Base-by-base conservation (phyloP, 805 yeast genomes). In the Kazachstania psychrophila region DNA sequence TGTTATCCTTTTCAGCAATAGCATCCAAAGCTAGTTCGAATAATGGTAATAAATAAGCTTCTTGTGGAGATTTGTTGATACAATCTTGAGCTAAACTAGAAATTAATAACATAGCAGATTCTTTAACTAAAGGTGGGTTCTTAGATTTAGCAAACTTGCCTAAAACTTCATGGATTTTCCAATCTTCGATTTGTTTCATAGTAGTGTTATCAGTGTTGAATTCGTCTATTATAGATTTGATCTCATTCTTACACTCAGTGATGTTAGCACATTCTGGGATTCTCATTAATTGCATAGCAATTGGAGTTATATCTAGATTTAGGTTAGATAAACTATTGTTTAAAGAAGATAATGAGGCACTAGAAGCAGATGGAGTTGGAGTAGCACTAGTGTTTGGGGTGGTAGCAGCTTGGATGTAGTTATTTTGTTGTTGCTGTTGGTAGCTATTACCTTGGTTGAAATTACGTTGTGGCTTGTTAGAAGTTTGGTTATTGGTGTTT, bases 1-100 rank as follows among this genome's bases (percentile, higher is more conserved):
- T 73, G 56, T 75, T 79, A 52, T 89, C 97, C 62, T 89, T 92
- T 52, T 92, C 97, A 33, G 89, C 77, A 39, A 75, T 68, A 28
- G 77, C 65, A 52, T 87, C 95, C 35, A 79, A 72, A 12, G 84
- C 79, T 3, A 71, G 52, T 5, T 75, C 66, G 41, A 87, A 65
- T 28, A 81, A 70, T 37, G 73, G 77, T 23, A 79, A 59, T 38
- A 89, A 66, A 54, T 77, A 77, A 4, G 86, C 79, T 61, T 87
- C 95, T 38, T 71, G 72, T 19, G 94, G 89, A 26, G 82, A 65
- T 41, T 69, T 69, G 27, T 82, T 79, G 14, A 79, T 78, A 46
- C 76, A 75, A 49, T 70, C 73, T 48, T 75, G 68, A 40, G 78
- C 79, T 39, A 82, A 64, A 14, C 68, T 53, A 10, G 77, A 67